Percentiles rank a stretch among this genome's conserved stretches.
Conservation (phyloP, 192 early-diverging fungal species). For the Mortierella hygrophila region DNA sequence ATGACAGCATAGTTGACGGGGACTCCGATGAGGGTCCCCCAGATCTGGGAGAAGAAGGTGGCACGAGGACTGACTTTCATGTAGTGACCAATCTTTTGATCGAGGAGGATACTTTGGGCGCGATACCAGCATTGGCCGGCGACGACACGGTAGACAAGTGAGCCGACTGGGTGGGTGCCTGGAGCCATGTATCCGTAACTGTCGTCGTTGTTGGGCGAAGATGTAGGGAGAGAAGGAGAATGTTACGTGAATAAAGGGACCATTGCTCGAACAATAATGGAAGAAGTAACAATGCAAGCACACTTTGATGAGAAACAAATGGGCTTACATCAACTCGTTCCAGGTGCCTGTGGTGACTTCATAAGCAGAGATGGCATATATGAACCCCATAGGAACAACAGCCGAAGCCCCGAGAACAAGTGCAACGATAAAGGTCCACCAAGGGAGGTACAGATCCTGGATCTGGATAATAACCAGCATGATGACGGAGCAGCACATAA, state of each 20-base stretch:
- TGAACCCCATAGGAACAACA: constrained; percentile 58
- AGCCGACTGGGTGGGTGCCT: constrained; percentile 50
- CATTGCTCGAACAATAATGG: too few species aligned
- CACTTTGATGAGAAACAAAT: not conserved
- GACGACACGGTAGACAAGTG: constrained; percentile 52
- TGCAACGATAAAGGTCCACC: constrained; percentile 56
- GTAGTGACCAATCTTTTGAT: constrained; percentile 56
- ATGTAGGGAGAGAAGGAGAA: too few species aligned
- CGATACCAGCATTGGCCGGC: constrained; percentile 62
- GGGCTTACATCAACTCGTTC: constrained; percentile 53
- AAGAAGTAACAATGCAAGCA: too few species aligned
- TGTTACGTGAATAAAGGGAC: too few species aligned
- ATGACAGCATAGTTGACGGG: constrained; percentile 58
- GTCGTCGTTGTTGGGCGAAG: not conserved
- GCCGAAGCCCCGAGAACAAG: constrained; percentile 48
- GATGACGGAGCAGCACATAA: constrained; percentile 45
- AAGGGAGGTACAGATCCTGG: constrained; percentile 54
- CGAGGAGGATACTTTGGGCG: constrained; percentile 55
- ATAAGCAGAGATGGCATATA: constrained; percentile 55
- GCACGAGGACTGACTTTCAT: constrained; percentile 55
- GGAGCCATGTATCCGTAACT: constrained; percentile 60
- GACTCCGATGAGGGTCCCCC: constrained; percentile 57
- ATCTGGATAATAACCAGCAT: constrained; percentile 53
- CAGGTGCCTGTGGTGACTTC: constrained; percentile 57
- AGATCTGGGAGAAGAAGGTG: constrained; percentile 54